phyloP scores from a whole-genome alignment of 139 green algal species.

The Limnomonas spitsbergensis region DNA sequence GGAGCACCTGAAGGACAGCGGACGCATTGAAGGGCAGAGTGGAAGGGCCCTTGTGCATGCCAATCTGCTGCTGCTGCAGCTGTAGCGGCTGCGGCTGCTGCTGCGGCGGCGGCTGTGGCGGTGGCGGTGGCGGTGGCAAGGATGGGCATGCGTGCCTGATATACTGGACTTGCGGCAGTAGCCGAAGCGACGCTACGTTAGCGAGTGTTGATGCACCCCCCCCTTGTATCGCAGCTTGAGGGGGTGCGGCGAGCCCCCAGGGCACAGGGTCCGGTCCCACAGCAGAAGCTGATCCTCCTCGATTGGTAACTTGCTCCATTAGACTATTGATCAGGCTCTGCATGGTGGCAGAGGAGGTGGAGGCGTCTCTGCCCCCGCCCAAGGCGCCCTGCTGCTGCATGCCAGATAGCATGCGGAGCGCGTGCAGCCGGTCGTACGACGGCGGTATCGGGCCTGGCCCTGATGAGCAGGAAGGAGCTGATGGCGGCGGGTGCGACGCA shows the following conservation, averaged over 20 bases:
- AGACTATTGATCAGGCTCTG: background rate
- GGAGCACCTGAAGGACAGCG: background rate
- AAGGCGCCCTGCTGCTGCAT: too few relatives aligned
- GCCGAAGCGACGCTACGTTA: background rate
- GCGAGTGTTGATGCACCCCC: background rate
- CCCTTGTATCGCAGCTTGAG: background rate
- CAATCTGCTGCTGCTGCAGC: background rate
- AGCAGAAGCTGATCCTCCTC: background rate
- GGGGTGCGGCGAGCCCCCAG: too few relatives aligned
- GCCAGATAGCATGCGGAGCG: too few relatives aligned
- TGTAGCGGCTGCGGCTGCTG: background rate
- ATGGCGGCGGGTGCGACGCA: too few relatives aligned
- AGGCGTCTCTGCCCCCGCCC: too few relatives aligned
- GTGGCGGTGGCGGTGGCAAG: background rate
- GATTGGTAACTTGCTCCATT: too few relatives aligned
- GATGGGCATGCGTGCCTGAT: background rate
- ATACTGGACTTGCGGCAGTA: background rate
- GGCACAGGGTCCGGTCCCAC: background rate
- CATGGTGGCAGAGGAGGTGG: slow-evolving; percentile 1
- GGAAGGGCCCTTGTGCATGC: too few relatives aligned
- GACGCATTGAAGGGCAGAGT: too few relatives aligned
- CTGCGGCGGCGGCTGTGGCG: background rate
- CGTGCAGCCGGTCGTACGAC: too few relatives aligned
- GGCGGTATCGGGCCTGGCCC: too few relatives aligned
- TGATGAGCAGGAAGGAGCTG: too few relatives aligned